Evolutionary conservation across 176 grass and related monocot genomes (phyloP), one percentile per base, ranked within the genome.

Genomic region (Oryza coarctata): DNA sequence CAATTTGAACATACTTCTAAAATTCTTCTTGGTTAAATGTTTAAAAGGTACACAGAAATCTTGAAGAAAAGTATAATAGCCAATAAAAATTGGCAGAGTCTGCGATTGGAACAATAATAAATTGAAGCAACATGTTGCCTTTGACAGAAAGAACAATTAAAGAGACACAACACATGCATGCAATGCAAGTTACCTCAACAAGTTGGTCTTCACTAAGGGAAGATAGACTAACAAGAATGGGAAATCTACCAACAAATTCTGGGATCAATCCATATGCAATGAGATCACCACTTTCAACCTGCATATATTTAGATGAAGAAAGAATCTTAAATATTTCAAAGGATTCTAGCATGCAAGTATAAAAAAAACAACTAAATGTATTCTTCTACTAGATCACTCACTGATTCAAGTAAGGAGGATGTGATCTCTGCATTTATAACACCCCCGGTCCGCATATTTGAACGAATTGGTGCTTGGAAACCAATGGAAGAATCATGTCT

Each of bases 401-500:
- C 92, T 26, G 92, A 81, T 85, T 94, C 89, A 63, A 94, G 78
- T 55, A 94, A 83, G 4, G 92, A 91, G 44, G 92, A 94, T 84
- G 89, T 65, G 25, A 87, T 82, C 31, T 65, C 61, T 79, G 88
- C 83, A 91, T 81, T 94, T 65, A 83, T 86, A 17, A 91, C 52
- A 80, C 79, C 36, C 43, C 92, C 86, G 44, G 67, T 41, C 35
- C 72, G 71, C 88, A 94, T 94, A 81, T 89, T 94, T 82, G 92
- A 90, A 45, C 89, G 92, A 72, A 94, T 80, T 65, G 89, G 92
- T 14, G 89, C 88, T 62, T 34, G 65, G 20, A 94, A 94, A 77
- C 92, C 92, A 84, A 94, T 94, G 67, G 92, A 94, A 64, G 92
- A 91, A 87, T 94, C 92, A 1, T 94, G 86, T 27, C 88, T 90